Evolutionary conservation across 2,329 filamentous ascomycete genomes (phyloP).

Genomic region (Mariannaea sp.): DNA sequence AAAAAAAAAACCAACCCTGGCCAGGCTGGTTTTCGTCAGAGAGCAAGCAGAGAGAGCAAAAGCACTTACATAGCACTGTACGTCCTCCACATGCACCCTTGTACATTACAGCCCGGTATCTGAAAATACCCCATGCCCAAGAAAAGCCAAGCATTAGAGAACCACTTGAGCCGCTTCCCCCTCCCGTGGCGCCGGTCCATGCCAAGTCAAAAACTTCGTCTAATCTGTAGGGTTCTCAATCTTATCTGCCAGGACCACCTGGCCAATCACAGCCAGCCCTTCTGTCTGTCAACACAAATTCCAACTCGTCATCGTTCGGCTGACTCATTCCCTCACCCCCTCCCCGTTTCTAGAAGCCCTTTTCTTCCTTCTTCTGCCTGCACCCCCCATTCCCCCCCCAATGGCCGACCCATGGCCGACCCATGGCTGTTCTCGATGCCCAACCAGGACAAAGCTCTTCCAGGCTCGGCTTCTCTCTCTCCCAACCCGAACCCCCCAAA

Average conservation of each 20-base stretch:
- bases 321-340: slow-evolving; percentile 18
- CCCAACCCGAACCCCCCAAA: slow-evolving; percentile 19
- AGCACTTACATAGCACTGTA: not conserved
- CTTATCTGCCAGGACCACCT: slow-evolving; percentile 28
- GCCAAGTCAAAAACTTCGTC: slow-evolving; percentile 19
- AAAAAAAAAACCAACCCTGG: too few relatives aligned
- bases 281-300: slow-evolving; percentile 31
- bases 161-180: slow-evolving; percentile 25
- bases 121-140: not conserved
- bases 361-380: slow-evolving; percentile 6
- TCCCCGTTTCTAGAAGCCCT: slow-evolving; percentile 32
- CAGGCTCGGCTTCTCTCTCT: too few relatives aligned
- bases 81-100: not conserved
- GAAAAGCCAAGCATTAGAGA: not conserved
- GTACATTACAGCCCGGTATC: not conserved
- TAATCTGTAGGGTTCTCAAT: slow-evolving; percentile 21
- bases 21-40: too few relatives aligned
- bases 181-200: slow-evolving; percentile 27
- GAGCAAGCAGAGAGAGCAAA: too few relatives aligned
- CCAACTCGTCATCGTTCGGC: slow-evolving; percentile 30
- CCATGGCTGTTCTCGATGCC: not conserved
- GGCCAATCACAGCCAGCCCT: slow-evolving; percentile 27
- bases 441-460: not conserved
- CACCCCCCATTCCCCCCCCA: too few relatives aligned
- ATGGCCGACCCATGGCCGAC: too few relatives aligned